Evolutionary conservation across 257 asterid genomes (phyloP), one percentile per base, ranked within the genome.

Genomic region (Plantago elongata): DNA sequence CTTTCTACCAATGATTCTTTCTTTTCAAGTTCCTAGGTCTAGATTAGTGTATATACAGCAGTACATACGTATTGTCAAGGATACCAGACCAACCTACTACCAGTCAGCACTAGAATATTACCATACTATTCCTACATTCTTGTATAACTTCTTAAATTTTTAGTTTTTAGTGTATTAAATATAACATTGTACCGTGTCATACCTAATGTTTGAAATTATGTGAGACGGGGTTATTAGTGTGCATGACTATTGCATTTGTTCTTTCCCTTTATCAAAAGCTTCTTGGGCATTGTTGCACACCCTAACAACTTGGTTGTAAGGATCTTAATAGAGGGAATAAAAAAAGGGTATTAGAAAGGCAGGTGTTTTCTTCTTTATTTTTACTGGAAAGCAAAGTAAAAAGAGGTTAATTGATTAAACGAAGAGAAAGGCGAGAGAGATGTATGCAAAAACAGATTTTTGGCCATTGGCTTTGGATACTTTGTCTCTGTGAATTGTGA

Each of bases 1-100:
- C 70, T 70, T 66, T 56, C 57, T 60, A 67, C 61, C 73, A 71
- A 64, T 70, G 65, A 71, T 64, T 64, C 68, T 56, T 62, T 67
- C 75, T 73, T 74, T 73, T 61, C 77, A 67, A 70, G 62, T 67
- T 60, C 74, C 72, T 13, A 57, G 42, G 42, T 52, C 40, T 49
- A 49, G 27, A 11, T 0, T 51, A 51, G 54, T 49, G 54, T 16
- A 49, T 1, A 14, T 9, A 16, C n/a, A n/a, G n/a, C n/a, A n/a
- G n/a, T n/a, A n/a, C 18, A 49, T 49, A 13, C 54, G 17, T 48
- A 48, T 48, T 17, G 22, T 13, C 18, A 50, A 52, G 49, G 14
- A 8, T 9, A 45, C 40, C 40, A 34, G 4, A 34, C 40, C 40
- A 34, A 34, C 5, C 7, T 34, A 7, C 7, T 34, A 34, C 40